Evolutionary conservation across 1,139 yeast genomes (phyloP).

Genomic region (Kodamaea derodonti): DNA sequence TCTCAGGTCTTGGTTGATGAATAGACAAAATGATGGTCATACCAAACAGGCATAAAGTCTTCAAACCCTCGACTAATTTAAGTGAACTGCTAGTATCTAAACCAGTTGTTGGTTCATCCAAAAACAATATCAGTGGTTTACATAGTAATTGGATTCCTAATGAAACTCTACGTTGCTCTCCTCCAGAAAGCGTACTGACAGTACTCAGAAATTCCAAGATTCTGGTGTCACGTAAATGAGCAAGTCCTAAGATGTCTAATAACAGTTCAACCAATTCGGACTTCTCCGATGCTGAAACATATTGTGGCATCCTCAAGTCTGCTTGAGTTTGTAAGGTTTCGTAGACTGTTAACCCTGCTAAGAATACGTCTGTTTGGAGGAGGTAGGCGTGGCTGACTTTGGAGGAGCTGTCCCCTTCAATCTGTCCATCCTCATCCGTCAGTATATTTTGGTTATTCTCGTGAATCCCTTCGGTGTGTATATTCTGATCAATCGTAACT

Average conservation of each 20-base stretch:
- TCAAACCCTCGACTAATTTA: slow-evolving; percentile 59
- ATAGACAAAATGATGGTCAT: slow-evolving; percentile 72
- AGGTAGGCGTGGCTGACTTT: slow-evolving; percentile 60
- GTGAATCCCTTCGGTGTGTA: too few species aligned
- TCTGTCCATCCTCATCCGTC: slow-evolving; percentile 9
- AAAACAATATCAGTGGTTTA: slow-evolving; percentile 69
- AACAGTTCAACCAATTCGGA: slow-evolving; percentile 52
- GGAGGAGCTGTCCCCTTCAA: too few species aligned
- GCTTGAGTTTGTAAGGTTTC: slow-evolving; percentile 73
- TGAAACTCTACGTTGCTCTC: slow-evolving; percentile 76
- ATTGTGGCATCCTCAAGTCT: slow-evolving; percentile 54
- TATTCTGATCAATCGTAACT: too few species aligned
- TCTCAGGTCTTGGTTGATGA: slow-evolving; percentile 84
- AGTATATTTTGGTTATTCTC: too few species aligned
- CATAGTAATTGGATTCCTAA: slow-evolving; percentile 75
- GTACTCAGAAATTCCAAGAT: neutral
- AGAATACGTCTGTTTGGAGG: slow-evolving; percentile 70
- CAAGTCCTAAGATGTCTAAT: slow-evolving; percentile 50
- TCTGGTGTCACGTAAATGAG: slow-evolving; percentile 7
- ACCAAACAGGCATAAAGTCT: slow-evolving; percentile 51
- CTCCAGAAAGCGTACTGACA: slow-evolving; percentile 56
- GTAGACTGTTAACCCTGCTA: slow-evolving; percentile 66
- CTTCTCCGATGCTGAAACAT: slow-evolving; percentile 39
- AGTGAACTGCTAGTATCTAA: slow-evolving; percentile 76
- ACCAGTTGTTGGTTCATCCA: slow-evolving; percentile 91